Percentiles rank a stretch among this genome's conserved stretches.
Evolutionary conservation across 441 rosid genomes (phyloP).

Genomic region (Arabidopsis lyrata): DNA sequence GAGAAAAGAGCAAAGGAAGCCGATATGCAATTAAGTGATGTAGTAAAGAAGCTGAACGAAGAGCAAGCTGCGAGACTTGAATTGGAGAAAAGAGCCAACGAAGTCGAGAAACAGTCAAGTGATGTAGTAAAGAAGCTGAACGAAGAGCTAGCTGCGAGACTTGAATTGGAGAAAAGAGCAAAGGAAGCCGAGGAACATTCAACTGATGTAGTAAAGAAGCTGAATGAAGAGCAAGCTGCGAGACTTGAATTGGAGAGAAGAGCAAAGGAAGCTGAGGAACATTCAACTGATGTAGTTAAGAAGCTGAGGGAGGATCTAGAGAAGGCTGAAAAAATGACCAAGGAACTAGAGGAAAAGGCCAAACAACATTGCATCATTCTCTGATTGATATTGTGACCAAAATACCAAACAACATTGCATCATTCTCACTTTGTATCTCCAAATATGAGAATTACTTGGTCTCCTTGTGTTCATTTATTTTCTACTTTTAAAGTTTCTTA

Average conservation of each 20-base stretch:
- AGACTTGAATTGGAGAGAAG: slow-evolving; percentile 54
- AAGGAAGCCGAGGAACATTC: slow-evolving; percentile 53
- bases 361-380: slow-evolving; percentile 50
- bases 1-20: slow-evolving; percentile 54
- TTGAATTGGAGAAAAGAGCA: slow-evolving; percentile 55
- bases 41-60: slow-evolving; percentile 45
- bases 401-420: slow-evolving; percentile 36
- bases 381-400: slow-evolving; percentile 30
- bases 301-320: slow-evolving; percentile 59
- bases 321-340: slow-evolving; percentile 54
- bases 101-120: background rate
- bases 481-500: too few relatives aligned
- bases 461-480: too few relatives aligned
- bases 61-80: background rate
- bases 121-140: slow-evolving; percentile 33
- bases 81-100: background rate
- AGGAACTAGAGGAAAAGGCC: slow-evolving; percentile 46
- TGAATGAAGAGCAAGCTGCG: slow-evolving; percentile 64
- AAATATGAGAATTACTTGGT: too few relatives aligned
- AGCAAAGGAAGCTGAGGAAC: slow-evolving; percentile 53
- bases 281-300: slow-evolving; percentile 58
- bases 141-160: slow-evolving; percentile 67
- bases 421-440: slow-evolving; percentile 18
- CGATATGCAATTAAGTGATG: slow-evolving; percentile 57
- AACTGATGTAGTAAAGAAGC: slow-evolving; percentile 57